A percentile compares a stretch with the other conserved stretches of the same genome.
These are phyloP conservation scores for Raphidocelis subcapitata DNA, from an alignment of 139 green algal species.

Conservation along the genomic window DNA sequence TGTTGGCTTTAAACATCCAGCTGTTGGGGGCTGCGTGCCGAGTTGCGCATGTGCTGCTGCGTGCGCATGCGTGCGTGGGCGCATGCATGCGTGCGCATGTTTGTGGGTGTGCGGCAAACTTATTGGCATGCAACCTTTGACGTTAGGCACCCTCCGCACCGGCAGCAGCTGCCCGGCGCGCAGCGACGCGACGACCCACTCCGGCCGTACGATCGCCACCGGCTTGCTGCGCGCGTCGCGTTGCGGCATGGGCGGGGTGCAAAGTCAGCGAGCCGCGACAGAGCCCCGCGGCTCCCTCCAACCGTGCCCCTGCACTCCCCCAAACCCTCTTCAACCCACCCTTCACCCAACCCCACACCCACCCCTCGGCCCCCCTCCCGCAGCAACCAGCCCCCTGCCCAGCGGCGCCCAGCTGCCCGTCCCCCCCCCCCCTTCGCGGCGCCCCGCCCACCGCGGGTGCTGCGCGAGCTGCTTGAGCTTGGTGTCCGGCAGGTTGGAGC, in stretches of 20 bases:
- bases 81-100: neutral
- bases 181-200: slow-evolving; percentile 80
- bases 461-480: slow-evolving; percentile 79
- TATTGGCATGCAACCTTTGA: neutral
- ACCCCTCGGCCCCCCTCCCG: neutral
- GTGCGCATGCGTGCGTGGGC: neutral
- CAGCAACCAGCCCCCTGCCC: neutral
- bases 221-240: slow-evolving; percentile 48
- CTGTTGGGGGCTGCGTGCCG: neutral
- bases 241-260: too few species aligned
- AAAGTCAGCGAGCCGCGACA: neutral
- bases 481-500: slow-evolving; percentile 84
- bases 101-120: neutral
- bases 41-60: neutral
- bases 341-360: neutral
- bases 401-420: neutral
- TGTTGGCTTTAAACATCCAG: neutral
- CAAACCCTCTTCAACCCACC: neutral
- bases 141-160: slow-evolving; percentile 43
- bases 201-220: slow-evolving; percentile 67
- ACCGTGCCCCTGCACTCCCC: neutral
- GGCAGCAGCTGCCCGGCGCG: slow-evolving; percentile 57
- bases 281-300: too few species aligned
- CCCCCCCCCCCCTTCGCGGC: neutral
- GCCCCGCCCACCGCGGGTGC: slow-evolving; percentile 11